Conservation (phyloP, 768 basidiomycete species). For the Cyclocybe aegerita region DNA sequence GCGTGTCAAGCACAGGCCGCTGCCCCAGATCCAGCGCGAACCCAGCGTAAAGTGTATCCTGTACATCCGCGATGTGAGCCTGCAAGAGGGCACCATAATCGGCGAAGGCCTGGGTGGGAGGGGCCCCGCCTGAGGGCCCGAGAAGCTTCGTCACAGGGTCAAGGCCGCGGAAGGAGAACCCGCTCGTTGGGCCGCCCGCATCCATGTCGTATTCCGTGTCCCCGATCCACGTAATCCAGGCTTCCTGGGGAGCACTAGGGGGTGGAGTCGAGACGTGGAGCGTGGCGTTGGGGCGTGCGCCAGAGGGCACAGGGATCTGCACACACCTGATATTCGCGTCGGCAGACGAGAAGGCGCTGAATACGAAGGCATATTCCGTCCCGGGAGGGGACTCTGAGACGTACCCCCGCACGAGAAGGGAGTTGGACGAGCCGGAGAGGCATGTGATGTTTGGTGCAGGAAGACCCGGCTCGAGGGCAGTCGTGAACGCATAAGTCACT, state of each 20-base stretch:
- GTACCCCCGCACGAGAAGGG: slow-evolving; percentile 53
- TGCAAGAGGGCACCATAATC: slow-evolving; percentile 40
- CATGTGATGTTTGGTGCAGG: slow-evolving; percentile 64
- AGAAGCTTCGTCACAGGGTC: slow-evolving; percentile 41
- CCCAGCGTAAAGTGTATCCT: slow-evolving; percentile 33
- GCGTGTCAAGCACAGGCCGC: slow-evolving; percentile 45
- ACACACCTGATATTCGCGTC: slow-evolving; percentile 25
- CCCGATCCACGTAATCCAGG: slow-evolving; percentile 75
- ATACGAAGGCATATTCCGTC: slow-evolving; percentile 71
- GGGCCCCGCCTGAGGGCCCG: background rate
- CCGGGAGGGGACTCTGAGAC: slow-evolving; percentile 43
- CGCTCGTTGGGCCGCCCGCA: slow-evolving; percentile 54
- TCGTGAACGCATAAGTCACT: slow-evolving; percentile 49
- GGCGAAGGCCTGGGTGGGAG: slow-evolving; percentile 10
- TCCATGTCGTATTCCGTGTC: slow-evolving; percentile 67
- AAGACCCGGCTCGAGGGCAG: slow-evolving; percentile 43
- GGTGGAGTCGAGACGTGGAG: slow-evolving; percentile 37
- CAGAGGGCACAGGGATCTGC: slow-evolving; percentile 28
- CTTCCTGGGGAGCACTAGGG: slow-evolving; percentile 40
- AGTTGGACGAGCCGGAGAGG: slow-evolving; percentile 39
- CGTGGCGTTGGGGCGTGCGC: slow-evolving; percentile 39
- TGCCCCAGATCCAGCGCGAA: slow-evolving; percentile 66
- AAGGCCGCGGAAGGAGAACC: slow-evolving; percentile 61
- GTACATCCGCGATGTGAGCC: slow-evolving; percentile 53
- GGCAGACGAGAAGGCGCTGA: slow-evolving; percentile 38